Evolutionary conservation across 768 basidiomycete species (phyloP).

Genomic region (Cystoderma amianthinum): DNA sequence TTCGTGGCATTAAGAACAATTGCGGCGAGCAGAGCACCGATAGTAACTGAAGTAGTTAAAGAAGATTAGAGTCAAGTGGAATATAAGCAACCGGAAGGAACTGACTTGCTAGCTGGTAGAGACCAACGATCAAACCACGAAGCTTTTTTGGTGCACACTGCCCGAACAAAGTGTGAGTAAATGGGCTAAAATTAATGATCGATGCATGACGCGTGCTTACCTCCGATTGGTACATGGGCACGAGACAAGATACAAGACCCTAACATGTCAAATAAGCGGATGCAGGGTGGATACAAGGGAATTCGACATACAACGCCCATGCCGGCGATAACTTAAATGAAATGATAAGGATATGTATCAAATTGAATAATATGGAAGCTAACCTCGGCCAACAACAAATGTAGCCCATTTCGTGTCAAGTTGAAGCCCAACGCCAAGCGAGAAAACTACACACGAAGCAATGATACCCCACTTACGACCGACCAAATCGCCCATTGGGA

Average conservation of each 20-base stretch:
- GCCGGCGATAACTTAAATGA: slow-evolving; percentile 54
- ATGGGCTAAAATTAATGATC: slow-evolving; percentile 11
- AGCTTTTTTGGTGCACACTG: slow-evolving; percentile 61
- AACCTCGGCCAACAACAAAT: not conserved
- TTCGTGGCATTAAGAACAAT: slow-evolving; percentile 64
- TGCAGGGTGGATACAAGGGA: not conserved
- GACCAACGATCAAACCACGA: slow-evolving; percentile 62
- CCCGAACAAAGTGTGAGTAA: not conserved
- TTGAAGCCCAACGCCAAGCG: slow-evolving; percentile 58
- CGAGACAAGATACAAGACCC: slow-evolving; percentile 63
- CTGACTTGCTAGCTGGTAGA: slow-evolving; percentile 54
- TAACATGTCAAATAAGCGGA: not conserved
- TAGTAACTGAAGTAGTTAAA: slow-evolving; percentile 29
- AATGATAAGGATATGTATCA: not conserved
- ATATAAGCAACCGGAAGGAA: not conserved
- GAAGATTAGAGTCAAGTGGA: not conserved
- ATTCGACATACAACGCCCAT: slow-evolving; percentile 42
- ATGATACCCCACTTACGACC: slow-evolving; percentile 60
- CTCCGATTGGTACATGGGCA: slow-evolving; percentile 39
- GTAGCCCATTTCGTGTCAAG: slow-evolving; percentile 29
- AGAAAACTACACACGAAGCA: slow-evolving; percentile 52
- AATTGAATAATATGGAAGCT: too few relatives aligned
- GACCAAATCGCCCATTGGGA: slow-evolving; percentile 24
- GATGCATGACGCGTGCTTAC: not conserved
- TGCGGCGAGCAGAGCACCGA: slow-evolving; percentile 67